A percentile compares a stretch with the other conserved stretches of the same genome.
These are phyloP conservation scores for Ogataea dorogensis DNA, from an alignment of 805 yeast genomes.

Conservation along the genomic window DNA sequence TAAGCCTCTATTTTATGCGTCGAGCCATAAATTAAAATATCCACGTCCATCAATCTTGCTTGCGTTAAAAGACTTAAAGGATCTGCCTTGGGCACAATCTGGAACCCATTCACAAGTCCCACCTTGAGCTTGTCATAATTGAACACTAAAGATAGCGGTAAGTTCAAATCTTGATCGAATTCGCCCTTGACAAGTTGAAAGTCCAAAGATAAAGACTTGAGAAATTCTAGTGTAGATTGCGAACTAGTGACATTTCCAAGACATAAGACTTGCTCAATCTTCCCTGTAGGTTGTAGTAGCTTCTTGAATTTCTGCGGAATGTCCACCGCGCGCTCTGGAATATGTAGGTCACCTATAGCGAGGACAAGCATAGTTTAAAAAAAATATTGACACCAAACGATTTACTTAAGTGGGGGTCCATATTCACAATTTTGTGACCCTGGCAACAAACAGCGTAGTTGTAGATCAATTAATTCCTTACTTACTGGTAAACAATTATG, in stretches of 20 bases:
- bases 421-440: too few species aligned
- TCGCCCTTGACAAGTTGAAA: conserved; percentile 82
- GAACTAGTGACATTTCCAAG: conserved; percentile 81
- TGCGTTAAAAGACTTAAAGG: conserved; percentile 77
- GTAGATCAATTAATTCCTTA: too few species aligned
- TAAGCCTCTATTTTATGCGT: conserved; percentile 92
- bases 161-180: conserved; percentile 52
- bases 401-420: not conserved
- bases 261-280: conserved; percentile 80
- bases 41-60: conserved; percentile 91
- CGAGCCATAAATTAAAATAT: conserved; percentile 89
- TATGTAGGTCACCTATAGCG: conserved; percentile 86
- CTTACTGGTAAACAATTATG: too few species aligned
- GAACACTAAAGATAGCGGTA: conserved; percentile 66
- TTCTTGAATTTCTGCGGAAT: conserved; percentile 65
- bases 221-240: conserved; percentile 57
- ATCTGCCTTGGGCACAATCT: conserved; percentile 80
- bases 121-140: conserved; percentile 69
- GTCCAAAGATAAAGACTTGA: conserved; percentile 67
- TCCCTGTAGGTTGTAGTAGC: conserved; percentile 72
- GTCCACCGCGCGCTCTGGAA: conserved; percentile 80
- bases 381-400: conserved; percentile 1
- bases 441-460: too few species aligned
- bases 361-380: conserved; percentile 55
- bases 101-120: conserved; percentile 84